Base-by-base conservation (phyloP, 225 moss, liverwort and hornwort genomes). In the Ulota crispa region DNA sequence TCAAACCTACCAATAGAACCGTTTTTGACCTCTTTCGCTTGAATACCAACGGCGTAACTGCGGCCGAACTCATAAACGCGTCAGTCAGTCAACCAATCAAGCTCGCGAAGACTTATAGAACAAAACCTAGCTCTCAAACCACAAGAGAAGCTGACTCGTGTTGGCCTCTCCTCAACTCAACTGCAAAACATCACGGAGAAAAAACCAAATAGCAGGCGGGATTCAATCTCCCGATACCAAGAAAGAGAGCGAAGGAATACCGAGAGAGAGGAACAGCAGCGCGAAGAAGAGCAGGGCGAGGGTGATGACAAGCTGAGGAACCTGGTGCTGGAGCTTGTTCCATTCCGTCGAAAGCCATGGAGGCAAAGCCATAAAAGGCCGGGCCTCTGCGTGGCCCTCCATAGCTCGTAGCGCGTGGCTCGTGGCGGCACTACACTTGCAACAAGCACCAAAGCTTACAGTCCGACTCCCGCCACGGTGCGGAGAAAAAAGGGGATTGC, bases 1-100 rank as follows among this genome's bases (percentile, higher is more conserved):
- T 92, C 79, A 99, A 86, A 53, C 98, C 98, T 52, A 93, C 64
- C 62, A 99, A 86, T 14, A 98, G 70, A 68, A 93, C 83, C 32
- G 92, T 91, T 42, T 90, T 90, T 27, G 90, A 83, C 81, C 92
- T 98, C 84, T 93, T 98, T 79, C 95, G 91, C 81, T 77, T 87
- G 62, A 92, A 76, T 84, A 87, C 84, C 70, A 88, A 85, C 62
- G 88, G 87, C 50, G 85, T 80, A 42, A 89, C 95, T 96, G 87
- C 79, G 66, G 54, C 2, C 43, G 31, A 87, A 74, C 7, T 8
- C 57, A 57, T 16, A 68, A 18, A 65, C 26, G 23, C n/a, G 70
- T 79, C 67, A 84, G 70, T 79, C 67, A 84, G 70, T 71, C 32
- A 52, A 64, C 15, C 30, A 15, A 41, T 62, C 45, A 72, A 77